Evolutionary conservation across 306 rosid genomes (phyloP).

Genomic region (Trifolium fragiferum): DNA sequence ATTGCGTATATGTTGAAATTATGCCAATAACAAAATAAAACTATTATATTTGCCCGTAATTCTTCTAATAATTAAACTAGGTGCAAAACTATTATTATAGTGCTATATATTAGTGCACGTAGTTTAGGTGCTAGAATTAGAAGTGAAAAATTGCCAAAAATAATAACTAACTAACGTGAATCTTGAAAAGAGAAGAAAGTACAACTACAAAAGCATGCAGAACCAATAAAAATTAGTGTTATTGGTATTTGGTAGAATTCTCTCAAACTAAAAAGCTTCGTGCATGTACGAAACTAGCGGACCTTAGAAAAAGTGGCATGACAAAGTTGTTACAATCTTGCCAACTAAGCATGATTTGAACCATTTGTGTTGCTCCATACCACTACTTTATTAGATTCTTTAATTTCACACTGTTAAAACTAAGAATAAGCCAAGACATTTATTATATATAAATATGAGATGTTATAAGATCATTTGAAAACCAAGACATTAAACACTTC

Average conservation of each 20-base stretch:
- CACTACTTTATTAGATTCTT: constrained; percentile 40
- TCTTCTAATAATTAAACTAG: background rate
- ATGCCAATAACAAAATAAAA: too few species aligned
- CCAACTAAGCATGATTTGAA: constrained; percentile 29
- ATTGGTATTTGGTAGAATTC: constrained; percentile 26
- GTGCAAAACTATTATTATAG: background rate
- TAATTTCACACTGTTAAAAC: background rate
- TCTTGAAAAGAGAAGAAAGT: constrained; percentile 34
- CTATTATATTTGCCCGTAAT: background rate
- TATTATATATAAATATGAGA: constrained; percentile 6
- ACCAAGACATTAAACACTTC: background rate
- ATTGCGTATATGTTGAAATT: too few species aligned
- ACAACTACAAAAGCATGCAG: constrained; percentile 14
- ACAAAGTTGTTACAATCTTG: constrained; percentile 30
- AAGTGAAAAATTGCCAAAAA: constrained; percentile 25
- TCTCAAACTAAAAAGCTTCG: constrained; percentile 1
- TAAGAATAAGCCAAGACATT: too few species aligned
- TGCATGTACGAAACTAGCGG: constrained; percentile 49
- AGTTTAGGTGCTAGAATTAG: background rate
- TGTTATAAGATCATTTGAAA: constrained; percentile 6
- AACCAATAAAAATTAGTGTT: constrained; percentile 38
- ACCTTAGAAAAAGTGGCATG: constrained; percentile 36
- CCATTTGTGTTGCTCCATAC: constrained; percentile 32
- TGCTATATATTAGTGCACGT: background rate
- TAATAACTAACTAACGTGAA: constrained; percentile 26